Percentiles rank a stretch among this genome's conserved stretches.
Evolutionary conservation across 2,329 filamentous ascomycete species (phyloP).

Genomic region (Graphilbum fragrans): DNA sequence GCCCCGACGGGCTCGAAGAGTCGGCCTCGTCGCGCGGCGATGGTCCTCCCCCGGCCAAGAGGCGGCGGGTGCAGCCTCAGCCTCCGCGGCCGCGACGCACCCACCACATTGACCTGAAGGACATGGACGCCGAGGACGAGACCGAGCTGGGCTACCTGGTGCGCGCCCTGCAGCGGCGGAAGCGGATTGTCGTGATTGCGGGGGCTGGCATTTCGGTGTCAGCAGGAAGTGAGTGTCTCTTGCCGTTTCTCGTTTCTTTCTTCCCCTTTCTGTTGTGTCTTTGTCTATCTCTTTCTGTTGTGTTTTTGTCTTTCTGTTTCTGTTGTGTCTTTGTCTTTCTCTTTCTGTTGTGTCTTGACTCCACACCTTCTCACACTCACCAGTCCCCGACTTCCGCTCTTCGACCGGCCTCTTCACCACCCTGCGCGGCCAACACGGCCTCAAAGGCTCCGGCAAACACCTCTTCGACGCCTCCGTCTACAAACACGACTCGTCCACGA

Average conservation of each 20-base stretch:
- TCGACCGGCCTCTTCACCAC: conserved; percentile 80
- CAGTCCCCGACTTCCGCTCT: conserved; percentile 92
- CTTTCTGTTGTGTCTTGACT: conserved; percentile 8
- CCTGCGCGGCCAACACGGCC: conserved; percentile 73
- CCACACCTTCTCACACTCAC: conserved; percentile 11
- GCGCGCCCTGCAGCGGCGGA: conserved; percentile 69
- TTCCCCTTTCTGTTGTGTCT: conserved; percentile 3
- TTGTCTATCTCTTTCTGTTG: conserved; percentile 4
- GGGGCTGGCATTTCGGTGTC: conserved; percentile 96
- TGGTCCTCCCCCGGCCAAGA: conserved; percentile 61
- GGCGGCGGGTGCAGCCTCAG: conserved; percentile 49
- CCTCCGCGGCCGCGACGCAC: conserved; percentile 52
- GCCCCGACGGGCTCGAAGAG: conserved; percentile 14
- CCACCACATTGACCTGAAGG: conserved; percentile 63
- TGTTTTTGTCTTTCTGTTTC: conserved; percentile 7
- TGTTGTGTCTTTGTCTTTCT: conserved; percentile 1
- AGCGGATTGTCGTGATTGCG: conserved; percentile 93
- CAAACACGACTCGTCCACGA: conserved; percentile 77
- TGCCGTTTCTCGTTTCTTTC: background rate
- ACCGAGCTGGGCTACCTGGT: conserved; percentile 60
- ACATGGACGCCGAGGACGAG: conserved; percentile 36
- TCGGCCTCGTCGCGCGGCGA: conserved; percentile 34
- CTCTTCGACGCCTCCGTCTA: conserved; percentile 97
- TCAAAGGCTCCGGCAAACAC: conserved; percentile 88
- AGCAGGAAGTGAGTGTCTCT: conserved; percentile 64